These are phyloP conservation scores for Fusarium sp. DNA, from an alignment of 2,329 filamentous ascomycete species.

Conservation along the genomic window DNA sequence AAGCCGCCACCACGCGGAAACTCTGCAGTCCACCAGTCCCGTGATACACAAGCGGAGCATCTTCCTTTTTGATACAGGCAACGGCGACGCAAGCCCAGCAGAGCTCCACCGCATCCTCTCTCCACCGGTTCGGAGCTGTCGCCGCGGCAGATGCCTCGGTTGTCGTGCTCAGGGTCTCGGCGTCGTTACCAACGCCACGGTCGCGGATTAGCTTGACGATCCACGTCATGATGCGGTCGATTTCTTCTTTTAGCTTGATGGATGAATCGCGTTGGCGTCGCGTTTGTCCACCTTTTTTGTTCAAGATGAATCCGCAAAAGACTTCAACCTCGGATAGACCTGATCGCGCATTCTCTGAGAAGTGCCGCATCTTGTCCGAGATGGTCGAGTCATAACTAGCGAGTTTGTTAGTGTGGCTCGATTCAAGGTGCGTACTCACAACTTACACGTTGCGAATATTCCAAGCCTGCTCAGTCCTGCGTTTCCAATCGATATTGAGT, in stretches of 20 bases:
- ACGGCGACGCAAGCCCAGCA: slow-evolving; percentile 52
- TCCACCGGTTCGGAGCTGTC: slow-evolving; percentile 13
- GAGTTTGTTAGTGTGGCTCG: neutral
- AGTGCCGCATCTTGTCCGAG: slow-evolving; percentile 53
- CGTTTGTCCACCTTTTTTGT: slow-evolving; percentile 61
- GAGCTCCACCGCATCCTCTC: slow-evolving; percentile 47
- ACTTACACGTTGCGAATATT: slow-evolving; percentile 60
- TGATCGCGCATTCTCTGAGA: slow-evolving; percentile 58
- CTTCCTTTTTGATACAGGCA: slow-evolving; percentile 29
- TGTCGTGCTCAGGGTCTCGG: slow-evolving; percentile 19
- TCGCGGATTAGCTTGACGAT: slow-evolving; percentile 50
- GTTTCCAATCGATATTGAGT: slow-evolving; percentile 49
- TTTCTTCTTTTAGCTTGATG: slow-evolving; percentile 63
- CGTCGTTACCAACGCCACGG: slow-evolving; percentile 20
- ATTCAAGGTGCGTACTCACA: slow-evolving; percentile 49
- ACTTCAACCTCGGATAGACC: slow-evolving; percentile 64
- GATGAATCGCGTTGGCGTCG: slow-evolving; percentile 64
- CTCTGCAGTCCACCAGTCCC: slow-evolving; percentile 45
- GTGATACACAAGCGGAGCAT: slow-evolving; percentile 6
- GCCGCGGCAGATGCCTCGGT: slow-evolving; percentile 3
- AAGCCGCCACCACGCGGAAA: slow-evolving; percentile 53
- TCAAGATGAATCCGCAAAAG: slow-evolving; percentile 67
- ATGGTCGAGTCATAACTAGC: slow-evolving; percentile 61
- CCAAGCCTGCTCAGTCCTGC: slow-evolving; percentile 52
- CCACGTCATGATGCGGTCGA: slow-evolving; percentile 59